Evolutionary conservation across 2,329 filamentous ascomycete species (phyloP), one percentile per base, ranked within the genome.

Genomic region (Epichloe elymi): DNA sequence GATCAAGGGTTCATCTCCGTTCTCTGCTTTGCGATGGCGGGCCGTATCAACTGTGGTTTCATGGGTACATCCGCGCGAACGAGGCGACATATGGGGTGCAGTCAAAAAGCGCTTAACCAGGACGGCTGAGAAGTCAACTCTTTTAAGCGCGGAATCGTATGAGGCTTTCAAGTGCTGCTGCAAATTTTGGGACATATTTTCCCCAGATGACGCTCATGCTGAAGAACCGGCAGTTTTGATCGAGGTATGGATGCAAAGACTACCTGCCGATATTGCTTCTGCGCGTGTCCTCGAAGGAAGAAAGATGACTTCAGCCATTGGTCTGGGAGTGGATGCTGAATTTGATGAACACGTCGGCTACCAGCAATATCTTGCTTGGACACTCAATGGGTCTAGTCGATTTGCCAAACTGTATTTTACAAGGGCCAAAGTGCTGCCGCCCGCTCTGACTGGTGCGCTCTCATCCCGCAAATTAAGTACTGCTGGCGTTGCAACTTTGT

Each of bases 111-210:
- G 61, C 19, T 38, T 71, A 14, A 56, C 58, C 2, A 66, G 64
- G 45, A 61, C 64, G 10, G 49, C 71, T 20, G 57, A 61, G 7
- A 64, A 66, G 43, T 56, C 62, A 1, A 56, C 63, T 0, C 52
- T 72, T 11, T 55, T 62, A 3, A 64, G 62, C 1, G 56, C 60
- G 33, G 66, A 70, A 44, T 64, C 67, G 0, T 69, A 67, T 15
- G 68, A 72, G 45, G 70, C 69, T 1, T 67, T 72, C 52, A 67
- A 66, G 39, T 72, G 67, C 54, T 63, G 65, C 46, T 68, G 62
- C 17, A 58, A 63, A 19, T 57, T 64, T 10, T 73, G 70, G 70
- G 51, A 68, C 4, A 59, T 63, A 0, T 61, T 70, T 59, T 64
- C 60, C 6, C 69, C 68, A 0, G 66, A 72, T 53, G 65, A 63